Evolutionary conservation across 208 protist genomes (phyloP), one percentile per base, ranked within the genome.

Genomic region (Acanthamoeba sp.): DNA sequence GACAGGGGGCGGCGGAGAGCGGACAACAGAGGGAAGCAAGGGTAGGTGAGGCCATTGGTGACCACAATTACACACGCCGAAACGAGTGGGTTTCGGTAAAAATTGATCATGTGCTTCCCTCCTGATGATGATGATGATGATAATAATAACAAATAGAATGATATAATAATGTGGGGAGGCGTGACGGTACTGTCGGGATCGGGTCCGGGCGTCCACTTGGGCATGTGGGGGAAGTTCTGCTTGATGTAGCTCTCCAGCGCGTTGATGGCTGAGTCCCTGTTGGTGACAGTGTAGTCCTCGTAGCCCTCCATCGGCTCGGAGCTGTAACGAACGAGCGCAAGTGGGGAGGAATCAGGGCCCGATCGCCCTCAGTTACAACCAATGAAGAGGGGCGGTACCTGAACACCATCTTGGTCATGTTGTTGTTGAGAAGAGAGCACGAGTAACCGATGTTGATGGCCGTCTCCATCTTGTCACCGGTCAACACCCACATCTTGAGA

Each of bases 401-500:
- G 57, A 85, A 66, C 45, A 71, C 29, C 38, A 93, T 73, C 55
- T 71, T 50, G 84, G 24, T 91, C 88, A 93, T 95, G 40, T 34
- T 71, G 45, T 85, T 38, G 38, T 95, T 80, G 32, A 96, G 42
- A 27, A 96, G 59, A 22, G 38, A 66, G 52, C 96, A 97, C 9
- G 95, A 94, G 66, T 93, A 95, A 45, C 96, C 98, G 95, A 98
- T 98, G 92, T 98, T 98, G 57, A 98, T 97, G 6, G 96, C 97
- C 29, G 98, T 96, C 94, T 99, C 99, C 76, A 98, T 97, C 97
- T 99, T 99, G 96, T 99, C 99, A 64, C 99, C 99, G 12, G 99
- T 99, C 27, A 99, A 97, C 96, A 99, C 99, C 99, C 99, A 99
- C 24, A 99, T 88, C 5, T 98, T 96, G 42, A 99, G 98, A 2